These are phyloP conservation scores for Pittosporum tobira DNA, from an alignment of 129 eudicot genomes.

Conservation along the genomic window DNA sequence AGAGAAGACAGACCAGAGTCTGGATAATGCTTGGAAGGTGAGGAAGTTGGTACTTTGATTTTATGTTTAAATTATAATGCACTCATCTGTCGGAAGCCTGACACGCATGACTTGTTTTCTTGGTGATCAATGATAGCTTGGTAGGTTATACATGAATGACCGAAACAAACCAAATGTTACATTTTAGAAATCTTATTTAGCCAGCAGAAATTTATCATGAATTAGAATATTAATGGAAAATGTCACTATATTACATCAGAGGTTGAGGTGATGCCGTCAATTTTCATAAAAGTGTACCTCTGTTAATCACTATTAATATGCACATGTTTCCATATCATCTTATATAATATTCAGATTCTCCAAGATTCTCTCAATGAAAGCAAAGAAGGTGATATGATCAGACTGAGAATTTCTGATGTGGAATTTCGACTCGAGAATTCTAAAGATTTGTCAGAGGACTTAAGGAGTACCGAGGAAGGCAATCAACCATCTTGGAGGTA, in stretches of 20 bases:
- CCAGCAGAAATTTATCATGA: background rate
- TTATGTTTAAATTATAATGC: conserved; percentile 4
- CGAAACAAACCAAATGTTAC: background rate
- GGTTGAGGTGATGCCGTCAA: background rate
- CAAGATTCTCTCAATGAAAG: conserved; percentile 61
- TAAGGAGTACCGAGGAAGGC: conserved; percentile 46
- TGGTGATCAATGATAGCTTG: background rate
- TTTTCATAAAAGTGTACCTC: background rate
- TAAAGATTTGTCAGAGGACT: conserved; percentile 48
- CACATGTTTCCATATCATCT: conserved; percentile 2
- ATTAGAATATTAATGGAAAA: background rate
- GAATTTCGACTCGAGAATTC: conserved; percentile 48
- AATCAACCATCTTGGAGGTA: conserved; percentile 78
- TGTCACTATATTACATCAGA: background rate
- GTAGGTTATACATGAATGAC: background rate
- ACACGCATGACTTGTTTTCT: conserved; percentile 2
- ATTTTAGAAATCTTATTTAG: background rate
- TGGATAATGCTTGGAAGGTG: conserved; percentile 96
- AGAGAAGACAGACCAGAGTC: conserved; percentile 78
- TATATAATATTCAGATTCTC: conserved; percentile 48
- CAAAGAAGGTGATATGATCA: conserved; percentile 44
- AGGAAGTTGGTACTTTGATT: conserved; percentile 10
- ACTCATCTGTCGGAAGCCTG: conserved; percentile 9
- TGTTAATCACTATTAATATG: background rate
- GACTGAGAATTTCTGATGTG: conserved; percentile 31